Percentiles rank a stretch among this genome's conserved stretches.
Conservation (phyloP, 768 basidiomycete species). For the Trametes cingulata region DNA sequence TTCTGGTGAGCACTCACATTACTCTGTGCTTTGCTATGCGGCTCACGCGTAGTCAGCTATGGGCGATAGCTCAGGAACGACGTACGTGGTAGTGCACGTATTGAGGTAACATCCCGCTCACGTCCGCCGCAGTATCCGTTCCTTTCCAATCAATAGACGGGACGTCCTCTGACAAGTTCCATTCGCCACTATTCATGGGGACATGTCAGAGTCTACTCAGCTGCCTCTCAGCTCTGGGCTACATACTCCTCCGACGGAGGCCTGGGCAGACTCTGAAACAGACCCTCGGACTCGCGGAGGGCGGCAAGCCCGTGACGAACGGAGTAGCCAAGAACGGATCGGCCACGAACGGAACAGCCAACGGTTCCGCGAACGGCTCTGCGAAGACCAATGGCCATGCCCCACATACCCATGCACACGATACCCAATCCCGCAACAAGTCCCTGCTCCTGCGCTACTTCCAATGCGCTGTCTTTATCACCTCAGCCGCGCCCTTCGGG, state of each 20-base stretch:
- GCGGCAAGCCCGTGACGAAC: constrained; percentile 33
- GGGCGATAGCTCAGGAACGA: constrained; percentile 95
- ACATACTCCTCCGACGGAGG: constrained; percentile 66
- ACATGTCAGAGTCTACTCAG: constrained; percentile 83
- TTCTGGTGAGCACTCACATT: constrained; percentile 59
- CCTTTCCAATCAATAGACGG: constrained; percentile 76
- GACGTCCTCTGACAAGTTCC: constrained; percentile 68
- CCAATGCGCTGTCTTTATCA: constrained; percentile 86
- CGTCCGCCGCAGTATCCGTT: constrained; percentile 61
- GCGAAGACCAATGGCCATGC: constrained; percentile 28
- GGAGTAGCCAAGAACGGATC: constrained; percentile 38
- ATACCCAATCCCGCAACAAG: constrained; percentile 35
- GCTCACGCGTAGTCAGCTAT: constrained; percentile 51
- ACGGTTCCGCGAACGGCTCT: constrained; percentile 24
- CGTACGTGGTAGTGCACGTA: constrained; percentile 47
- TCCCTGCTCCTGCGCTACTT: constrained; percentile 72
- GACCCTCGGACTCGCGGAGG: constrained; percentile 59
- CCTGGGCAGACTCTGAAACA: constrained; percentile 52
- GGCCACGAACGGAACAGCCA: constrained; percentile 39
- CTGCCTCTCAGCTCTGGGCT: constrained; percentile 73
- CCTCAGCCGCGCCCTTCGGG: constrained; percentile 91
- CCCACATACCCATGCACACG: constrained; percentile 27
- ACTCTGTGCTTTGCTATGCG: background rate
- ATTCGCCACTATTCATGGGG: constrained; percentile 82
- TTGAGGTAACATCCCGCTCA: background rate